Percentiles rank a stretch among this genome's conserved stretches.
phyloP scores from a whole-genome alignment of 768 basidiomycete genomes.

The Auriscalpium microsporum region DNA sequence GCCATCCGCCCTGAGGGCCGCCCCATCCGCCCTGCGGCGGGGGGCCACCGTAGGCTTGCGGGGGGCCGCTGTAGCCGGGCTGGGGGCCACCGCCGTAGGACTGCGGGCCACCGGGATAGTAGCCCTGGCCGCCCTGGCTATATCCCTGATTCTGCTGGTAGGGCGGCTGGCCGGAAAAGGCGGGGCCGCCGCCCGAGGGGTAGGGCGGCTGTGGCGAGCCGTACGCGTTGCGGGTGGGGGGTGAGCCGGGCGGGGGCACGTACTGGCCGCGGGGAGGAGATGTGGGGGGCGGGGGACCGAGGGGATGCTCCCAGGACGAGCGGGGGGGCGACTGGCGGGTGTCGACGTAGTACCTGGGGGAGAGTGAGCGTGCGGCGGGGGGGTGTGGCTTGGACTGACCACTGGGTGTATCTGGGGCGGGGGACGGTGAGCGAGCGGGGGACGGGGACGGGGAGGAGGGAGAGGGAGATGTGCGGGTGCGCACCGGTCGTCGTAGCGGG shows the following conservation, averaged over 20 bases:
- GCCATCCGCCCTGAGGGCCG: conserved; percentile 7
- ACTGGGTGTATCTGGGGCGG: conserved; percentile 48
- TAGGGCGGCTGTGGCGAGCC: conserved; percentile 27
- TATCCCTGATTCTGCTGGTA: conserved; percentile 15
- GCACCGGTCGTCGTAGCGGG: conserved; percentile 61
- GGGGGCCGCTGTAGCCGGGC: conserved; percentile 9
- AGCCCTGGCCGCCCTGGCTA: conserved; percentile 19
- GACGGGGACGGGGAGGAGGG: conserved; percentile 18
- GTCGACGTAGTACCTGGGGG: conserved; percentile 69
- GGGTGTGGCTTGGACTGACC: conserved; percentile 32
- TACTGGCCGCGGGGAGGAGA: conserved; percentile 23
- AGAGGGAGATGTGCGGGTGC: conserved; percentile 26
- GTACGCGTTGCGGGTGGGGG: conserved; percentile 32
- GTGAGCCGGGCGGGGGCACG: conserved; percentile 33
- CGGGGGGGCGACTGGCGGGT: conserved; percentile 52
- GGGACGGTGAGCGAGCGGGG: conserved; percentile 16
- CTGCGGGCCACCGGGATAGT: conserved; percentile 16
- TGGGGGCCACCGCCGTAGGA: conserved; percentile 8
- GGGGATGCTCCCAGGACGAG: conserved; percentile 64
- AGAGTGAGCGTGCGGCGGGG: neutral
- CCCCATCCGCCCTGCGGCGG: conserved; percentile 13
- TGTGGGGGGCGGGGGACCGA: conserved; percentile 36
- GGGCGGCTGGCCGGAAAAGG: conserved; percentile 1
- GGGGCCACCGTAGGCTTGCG: conserved; percentile 18
- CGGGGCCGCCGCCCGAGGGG: conserved; percentile 11